Percentiles rank a stretch among this genome's conserved stretches.
Conservation (phyloP, 305 asterid genomes). For the Solanum hybrid region DNA sequence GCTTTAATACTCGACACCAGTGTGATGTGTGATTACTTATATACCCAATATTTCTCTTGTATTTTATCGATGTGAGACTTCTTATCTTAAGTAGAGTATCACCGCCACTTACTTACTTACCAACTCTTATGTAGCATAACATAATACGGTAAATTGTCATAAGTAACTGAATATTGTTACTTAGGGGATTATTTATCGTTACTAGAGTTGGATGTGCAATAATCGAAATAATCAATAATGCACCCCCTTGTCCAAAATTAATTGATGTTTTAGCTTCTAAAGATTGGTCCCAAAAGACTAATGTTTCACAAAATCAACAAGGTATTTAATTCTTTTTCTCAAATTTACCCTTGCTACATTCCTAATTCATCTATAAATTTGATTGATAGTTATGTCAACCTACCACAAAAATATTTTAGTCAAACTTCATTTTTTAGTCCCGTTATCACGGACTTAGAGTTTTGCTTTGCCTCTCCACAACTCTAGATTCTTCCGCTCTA, state of each 20-base stretch:
- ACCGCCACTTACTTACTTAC: background rate
- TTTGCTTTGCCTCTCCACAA: too few relatives aligned
- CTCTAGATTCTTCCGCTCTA: too few relatives aligned
- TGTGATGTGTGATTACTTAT: background rate
- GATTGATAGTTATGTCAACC: background rate
- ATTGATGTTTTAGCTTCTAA: background rate
- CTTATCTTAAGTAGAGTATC: background rate
- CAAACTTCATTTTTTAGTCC: background rate
- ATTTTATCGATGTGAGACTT: background rate
- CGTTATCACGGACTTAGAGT: too few relatives aligned
- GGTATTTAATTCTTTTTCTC: background rate
- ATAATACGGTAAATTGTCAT: background rate
- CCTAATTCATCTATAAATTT: background rate
- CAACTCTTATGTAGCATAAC: background rate
- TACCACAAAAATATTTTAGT: background rate
- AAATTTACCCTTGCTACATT: background rate
- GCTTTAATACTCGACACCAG: background rate
- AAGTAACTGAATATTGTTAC: background rate
- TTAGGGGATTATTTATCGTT: background rate
- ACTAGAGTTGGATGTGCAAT: background rate
- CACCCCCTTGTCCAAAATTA: background rate
- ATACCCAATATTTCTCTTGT: background rate
- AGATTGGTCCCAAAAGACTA: background rate
- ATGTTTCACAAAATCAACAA: background rate
- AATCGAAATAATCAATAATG: background rate